Percentiles rank a stretch among this genome's conserved stretches.
Conservation (phyloP, 2,329 filamentous ascomycete genomes). For the Fusarium piperis region DNA sequence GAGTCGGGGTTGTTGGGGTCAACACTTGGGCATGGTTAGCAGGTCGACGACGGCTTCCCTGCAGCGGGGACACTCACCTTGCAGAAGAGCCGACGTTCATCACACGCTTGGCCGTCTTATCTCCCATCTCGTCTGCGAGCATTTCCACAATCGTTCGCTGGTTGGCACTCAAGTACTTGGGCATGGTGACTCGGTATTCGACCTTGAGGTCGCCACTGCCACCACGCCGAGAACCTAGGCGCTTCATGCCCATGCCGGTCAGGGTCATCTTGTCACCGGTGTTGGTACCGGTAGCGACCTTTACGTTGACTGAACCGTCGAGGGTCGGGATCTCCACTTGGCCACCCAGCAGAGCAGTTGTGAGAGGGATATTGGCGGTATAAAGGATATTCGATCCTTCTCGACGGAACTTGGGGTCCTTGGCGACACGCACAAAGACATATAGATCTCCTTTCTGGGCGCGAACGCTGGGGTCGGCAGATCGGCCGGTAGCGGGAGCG, state of each 20-base stretch:
- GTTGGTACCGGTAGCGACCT: slow-evolving; percentile 88
- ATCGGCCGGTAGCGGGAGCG: slow-evolving; percentile 78
- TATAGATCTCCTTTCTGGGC: slow-evolving; percentile 88
- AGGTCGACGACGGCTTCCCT: background rate
- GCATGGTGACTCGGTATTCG: slow-evolving; percentile 95
- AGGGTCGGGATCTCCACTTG: slow-evolving; percentile 91
- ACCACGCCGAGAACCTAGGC: slow-evolving; percentile 73
- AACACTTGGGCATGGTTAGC: slow-evolving; percentile 17
- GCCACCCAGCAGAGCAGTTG: slow-evolving; percentile 90
- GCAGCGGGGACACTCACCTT: slow-evolving; percentile 40
- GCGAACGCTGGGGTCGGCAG: slow-evolving; percentile 68
- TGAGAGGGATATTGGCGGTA: slow-evolving; percentile 89
- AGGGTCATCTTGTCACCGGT: slow-evolving; percentile 93
- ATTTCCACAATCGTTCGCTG: slow-evolving; percentile 94
- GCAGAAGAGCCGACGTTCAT: slow-evolving; percentile 75
- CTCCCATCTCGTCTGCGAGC: slow-evolving; percentile 94
- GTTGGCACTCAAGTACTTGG: slow-evolving; percentile 90
- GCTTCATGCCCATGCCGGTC: slow-evolving; percentile 92
- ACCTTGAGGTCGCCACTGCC: slow-evolving; percentile 85
- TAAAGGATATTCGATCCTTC: slow-evolving; percentile 91
- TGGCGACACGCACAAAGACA: slow-evolving; percentile 87
- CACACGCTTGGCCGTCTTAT: slow-evolving; percentile 88
- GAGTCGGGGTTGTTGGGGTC: slow-evolving; percentile 51
- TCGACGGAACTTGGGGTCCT: slow-evolving; percentile 89
- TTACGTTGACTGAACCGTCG: slow-evolving; percentile 89